These are phyloP conservation scores for Megacollybia marginata DNA, from an alignment of 768 basidiomycete genomes.

Conservation along the genomic window DNA sequence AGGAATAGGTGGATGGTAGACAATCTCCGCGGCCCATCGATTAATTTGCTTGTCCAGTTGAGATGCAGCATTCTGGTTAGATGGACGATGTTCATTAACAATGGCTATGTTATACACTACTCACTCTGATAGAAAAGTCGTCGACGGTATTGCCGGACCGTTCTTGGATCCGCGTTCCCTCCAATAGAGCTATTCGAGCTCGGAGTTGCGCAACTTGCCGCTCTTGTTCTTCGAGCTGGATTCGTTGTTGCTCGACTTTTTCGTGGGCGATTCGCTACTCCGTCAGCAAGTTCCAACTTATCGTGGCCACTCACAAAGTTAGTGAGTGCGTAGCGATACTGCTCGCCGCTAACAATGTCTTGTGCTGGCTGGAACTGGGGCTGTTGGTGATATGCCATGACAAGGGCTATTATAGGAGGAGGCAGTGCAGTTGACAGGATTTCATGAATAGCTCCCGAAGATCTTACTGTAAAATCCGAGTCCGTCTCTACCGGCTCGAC, in stretches of 20 bases:
- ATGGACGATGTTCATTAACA: background rate
- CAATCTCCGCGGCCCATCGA: constrained; percentile 78
- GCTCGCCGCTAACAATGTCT: constrained; percentile 34
- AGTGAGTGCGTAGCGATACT: constrained; percentile 77
- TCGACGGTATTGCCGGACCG: constrained; percentile 62
- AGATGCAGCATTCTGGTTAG: constrained; percentile 67
- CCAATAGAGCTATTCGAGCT: constrained; percentile 63
- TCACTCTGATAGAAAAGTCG: constrained; percentile 83
- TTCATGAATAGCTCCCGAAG: too few species aligned
- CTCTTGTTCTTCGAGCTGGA: constrained; percentile 78
- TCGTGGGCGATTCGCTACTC: constrained; percentile 77
- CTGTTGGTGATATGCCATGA: background rate
- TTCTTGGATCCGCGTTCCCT: constrained; percentile 48
- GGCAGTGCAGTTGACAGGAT: background rate
- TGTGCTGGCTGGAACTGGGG: background rate
- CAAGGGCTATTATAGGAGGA: background rate
- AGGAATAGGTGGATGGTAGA: constrained; percentile 48
- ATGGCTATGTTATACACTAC: constrained; percentile 13
- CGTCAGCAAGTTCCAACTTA: background rate
- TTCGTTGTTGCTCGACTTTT: constrained; percentile 77
- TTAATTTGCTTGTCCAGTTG: constrained; percentile 79
- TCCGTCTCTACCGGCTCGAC: too few species aligned
- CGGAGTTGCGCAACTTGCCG: constrained; percentile 70
- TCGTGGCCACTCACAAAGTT: constrained; percentile 55
- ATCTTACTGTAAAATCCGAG: too few species aligned